Evolutionary conservation across 2,329 filamentous ascomycete genomes (phyloP).

Genomic region (Neopestalotiopsis sp.): DNA sequence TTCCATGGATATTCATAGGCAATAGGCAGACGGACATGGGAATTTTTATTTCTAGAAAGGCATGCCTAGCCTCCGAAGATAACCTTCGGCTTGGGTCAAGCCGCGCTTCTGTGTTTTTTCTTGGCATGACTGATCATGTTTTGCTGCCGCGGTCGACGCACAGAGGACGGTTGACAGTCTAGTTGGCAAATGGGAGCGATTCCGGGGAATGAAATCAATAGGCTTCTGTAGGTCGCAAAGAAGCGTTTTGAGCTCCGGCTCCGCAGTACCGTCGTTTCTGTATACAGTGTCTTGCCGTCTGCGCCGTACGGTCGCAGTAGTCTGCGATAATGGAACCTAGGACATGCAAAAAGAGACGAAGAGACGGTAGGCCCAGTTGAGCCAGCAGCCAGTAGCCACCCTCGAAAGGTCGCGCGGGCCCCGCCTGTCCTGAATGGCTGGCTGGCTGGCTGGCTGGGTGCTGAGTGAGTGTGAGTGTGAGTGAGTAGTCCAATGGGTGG

Average conservation of each 20-base stretch:
- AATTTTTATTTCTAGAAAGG: neutral
- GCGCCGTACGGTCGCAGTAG: conserved; percentile 14
- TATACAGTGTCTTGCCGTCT: conserved; percentile 4
- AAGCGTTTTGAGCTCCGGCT: conserved; percentile 6
- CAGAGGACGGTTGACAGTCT: neutral
- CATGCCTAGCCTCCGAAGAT: neutral
- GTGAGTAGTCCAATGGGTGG: neutral
- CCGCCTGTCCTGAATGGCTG: no score
- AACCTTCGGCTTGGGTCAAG: neutral
- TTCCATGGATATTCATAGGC: neutral
- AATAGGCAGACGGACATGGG: neutral
- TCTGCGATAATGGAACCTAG: neutral
- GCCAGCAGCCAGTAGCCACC: no score
- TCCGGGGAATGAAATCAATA: neutral
- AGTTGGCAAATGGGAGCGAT: neutral
- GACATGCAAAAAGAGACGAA: neutral
- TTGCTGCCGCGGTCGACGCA: neutral
- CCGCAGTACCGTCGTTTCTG: neutral
- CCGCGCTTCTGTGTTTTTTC: neutral
- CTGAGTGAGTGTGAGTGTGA: no score
- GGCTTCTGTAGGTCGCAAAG: neutral
- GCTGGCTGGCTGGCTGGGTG: no score
- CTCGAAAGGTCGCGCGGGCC: no score
- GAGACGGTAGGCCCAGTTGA: neutral
- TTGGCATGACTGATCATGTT: neutral